Evolutionary conservation across 768 basidiomycete species (phyloP), one percentile per base, ranked within the genome.

Genomic region (Paxillus ammoniavirescens): DNA sequence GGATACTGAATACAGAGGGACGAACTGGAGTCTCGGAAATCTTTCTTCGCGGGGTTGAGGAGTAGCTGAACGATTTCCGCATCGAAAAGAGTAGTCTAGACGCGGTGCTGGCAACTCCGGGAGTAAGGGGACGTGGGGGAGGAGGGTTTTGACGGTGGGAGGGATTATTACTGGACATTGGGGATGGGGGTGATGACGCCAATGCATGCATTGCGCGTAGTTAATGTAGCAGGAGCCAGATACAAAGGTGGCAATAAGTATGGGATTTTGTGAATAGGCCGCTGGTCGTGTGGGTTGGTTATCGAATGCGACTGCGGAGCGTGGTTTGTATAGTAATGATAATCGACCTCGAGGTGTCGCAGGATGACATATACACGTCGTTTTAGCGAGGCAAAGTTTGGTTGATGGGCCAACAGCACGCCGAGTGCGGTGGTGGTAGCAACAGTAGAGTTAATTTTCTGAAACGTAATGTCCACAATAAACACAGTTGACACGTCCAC

Each of bases 71-170:
- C 15, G 70, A 61, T 47, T 49, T 70, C 26, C 68, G 64, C 61
- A 70, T 61, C 45, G 70, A 72, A 18, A 61, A 44, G 26, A 70
- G 59, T 42, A 70, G 62, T 35, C 64, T 64, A 9, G 68, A 72
- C 14, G 70, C 63, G 33, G 62, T 50, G n/a, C 56, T 41, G 17
- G 58, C 50, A 47, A 63, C 56, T 8, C 58, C 49, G 35, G 57
- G 56, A 9, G 26, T 57, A 13, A 26, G 47, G n/a, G 48, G 48
- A 7, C 52, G 56, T 26, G 44, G 47, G 8, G 56, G 7, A 40
- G 42, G 43, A 8, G 55, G 14, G 35, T 23, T 46, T 13, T 33
- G 47, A 8, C 50, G 47, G 17, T 14, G 13, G 26, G 48, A 4
- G 45, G 35, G 49, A 30, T 43, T 54, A 30, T 43, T 54, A 42